A percentile compares a stretch with the other conserved stretches of the same genome.
phyloP scores from a whole-genome alignment of 306 rosid genomes.

The Gleditsia sinensis region DNA sequence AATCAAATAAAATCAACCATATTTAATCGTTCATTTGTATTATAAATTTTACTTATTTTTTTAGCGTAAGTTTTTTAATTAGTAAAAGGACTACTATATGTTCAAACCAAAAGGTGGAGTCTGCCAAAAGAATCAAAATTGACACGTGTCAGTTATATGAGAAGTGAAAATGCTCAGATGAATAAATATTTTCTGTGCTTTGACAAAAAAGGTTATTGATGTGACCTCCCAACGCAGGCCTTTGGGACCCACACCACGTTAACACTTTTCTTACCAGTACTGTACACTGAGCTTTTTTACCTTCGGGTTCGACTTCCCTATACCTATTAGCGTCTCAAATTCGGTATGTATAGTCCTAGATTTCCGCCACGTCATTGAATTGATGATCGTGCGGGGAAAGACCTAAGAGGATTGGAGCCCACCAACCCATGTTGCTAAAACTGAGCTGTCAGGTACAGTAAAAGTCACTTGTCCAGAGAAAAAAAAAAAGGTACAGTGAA shows the following conservation, averaged over 20 bases:
- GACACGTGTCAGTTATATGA: neutral
- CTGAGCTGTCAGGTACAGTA: too few species aligned
- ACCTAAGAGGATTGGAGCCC: too few species aligned
- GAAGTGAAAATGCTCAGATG: neutral
- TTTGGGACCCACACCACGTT: neutral
- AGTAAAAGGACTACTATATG: too few species aligned
- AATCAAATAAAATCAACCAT: too few species aligned
- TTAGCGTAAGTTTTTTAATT: too few species aligned
- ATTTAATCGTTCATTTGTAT: too few species aligned
- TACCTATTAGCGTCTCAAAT: too few species aligned
- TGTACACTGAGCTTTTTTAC: neutral
- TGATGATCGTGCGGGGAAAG: too few species aligned
- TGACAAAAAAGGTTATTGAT: constrained; percentile 40
- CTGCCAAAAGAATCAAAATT: neutral
- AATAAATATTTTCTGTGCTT: neutral
- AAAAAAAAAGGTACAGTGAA: neutral
- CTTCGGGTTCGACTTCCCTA: neutral
- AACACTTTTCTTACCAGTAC: neutral
- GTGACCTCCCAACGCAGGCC: constrained; percentile 29
- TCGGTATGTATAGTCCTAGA: neutral
- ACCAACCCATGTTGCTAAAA: too few species aligned
- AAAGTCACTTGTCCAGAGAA: too few species aligned
- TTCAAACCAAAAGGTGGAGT: neutral
- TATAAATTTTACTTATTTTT: too few species aligned
- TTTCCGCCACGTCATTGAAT: constrained; percentile 5